Percentiles rank a stretch among this genome's conserved stretches.
These are phyloP conservation scores for Mycogone perniciosa DNA, from an alignment of 2,329 filamentous ascomycete species.

Conservation along the genomic window DNA sequence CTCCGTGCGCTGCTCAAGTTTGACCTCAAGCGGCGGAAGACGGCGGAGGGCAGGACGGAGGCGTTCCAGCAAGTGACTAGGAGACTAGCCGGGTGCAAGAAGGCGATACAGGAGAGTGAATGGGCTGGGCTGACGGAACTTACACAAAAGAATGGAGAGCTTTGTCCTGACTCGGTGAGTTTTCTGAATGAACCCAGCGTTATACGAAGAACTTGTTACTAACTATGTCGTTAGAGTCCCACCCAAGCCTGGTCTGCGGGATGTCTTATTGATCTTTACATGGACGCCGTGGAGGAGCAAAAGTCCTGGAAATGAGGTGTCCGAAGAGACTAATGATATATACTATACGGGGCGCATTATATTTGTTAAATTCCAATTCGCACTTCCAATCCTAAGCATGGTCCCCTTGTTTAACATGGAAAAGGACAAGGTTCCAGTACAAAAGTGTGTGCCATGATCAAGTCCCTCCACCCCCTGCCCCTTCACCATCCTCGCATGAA, in stretches of 20 bases:
- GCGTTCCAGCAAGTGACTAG: constrained; percentile 92
- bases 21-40: constrained; percentile 63
- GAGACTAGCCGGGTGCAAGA: constrained; percentile 75
- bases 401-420: too few species aligned
- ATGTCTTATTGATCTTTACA: constrained; percentile 91
- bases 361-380: too few species aligned
- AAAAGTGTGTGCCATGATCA: too few species aligned
- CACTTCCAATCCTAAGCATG: too few species aligned
- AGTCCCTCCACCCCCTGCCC: too few species aligned
- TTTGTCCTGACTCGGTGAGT: constrained; percentile 82
- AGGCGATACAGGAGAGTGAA: constrained; percentile 68
- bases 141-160: constrained; percentile 80
- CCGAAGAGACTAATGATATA: too few species aligned
- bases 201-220: constrained; percentile 11
- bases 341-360: too few species aligned
- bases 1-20: constrained; percentile 86
- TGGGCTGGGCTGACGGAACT: constrained; percentile 93
- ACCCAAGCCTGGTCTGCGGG: constrained; percentile 96
- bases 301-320: constrained; percentile 11
- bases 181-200: constrained; percentile 5
- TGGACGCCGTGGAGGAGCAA: constrained; percentile 67
- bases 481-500: too few species aligned
- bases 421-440: too few species aligned
- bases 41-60: constrained; percentile 64
- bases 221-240: constrained; percentile 55